Base-by-base conservation (phyloP, 805 yeast species). In the Cyberlindnera galapagoensis region DNA sequence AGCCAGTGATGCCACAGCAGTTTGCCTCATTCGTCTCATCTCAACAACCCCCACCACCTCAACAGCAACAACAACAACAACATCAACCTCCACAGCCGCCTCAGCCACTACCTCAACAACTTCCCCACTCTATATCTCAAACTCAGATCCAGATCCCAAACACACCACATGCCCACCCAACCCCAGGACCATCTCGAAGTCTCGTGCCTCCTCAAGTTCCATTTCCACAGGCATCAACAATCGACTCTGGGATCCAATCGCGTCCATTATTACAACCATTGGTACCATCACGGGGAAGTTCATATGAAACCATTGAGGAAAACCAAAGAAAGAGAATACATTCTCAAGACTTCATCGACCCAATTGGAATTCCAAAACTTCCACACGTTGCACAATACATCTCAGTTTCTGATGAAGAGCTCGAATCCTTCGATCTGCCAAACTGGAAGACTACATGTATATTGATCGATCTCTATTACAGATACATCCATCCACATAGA, bases 401-500 rank as follows among this genome's bases (percentile, higher is more conserved):
- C 18, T 18, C 26, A 2, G 40, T 62, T 7, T 42, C 57, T 1
- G 58, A 58, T 23, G 44, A 46, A 9, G 58, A 56, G 17, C 42
- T 63, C 7, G 46, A 39, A 8, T 38, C 39, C 21, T 49, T 53
- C 26, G 67, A 62, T 7, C 44, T 67, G 7, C 73, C 73, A 4
- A 36, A 52, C 22, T 54, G 60, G 55, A 36, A 42, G 26, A 54
- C 57, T 1, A 48, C 62, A 3, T 51, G 49, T 22, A 37, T 46
- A 3, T 39, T 66, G 25, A 45, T 66, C 24, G 67, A 63, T 32
- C 36, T 64, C 7, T 67, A 54, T 39, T 67, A 63, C 42, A 47
- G 63, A 24, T 67, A 65, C 41, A 51, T 59, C n/a, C 61, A 65
- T 32, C 56, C 62, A 7, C 51, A 61, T 6, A 50, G 59, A 27